These are phyloP conservation scores for Schwanniomyces sp. DNA, from an alignment of 805 yeast genomes.

Conservation along the genomic window DNA sequence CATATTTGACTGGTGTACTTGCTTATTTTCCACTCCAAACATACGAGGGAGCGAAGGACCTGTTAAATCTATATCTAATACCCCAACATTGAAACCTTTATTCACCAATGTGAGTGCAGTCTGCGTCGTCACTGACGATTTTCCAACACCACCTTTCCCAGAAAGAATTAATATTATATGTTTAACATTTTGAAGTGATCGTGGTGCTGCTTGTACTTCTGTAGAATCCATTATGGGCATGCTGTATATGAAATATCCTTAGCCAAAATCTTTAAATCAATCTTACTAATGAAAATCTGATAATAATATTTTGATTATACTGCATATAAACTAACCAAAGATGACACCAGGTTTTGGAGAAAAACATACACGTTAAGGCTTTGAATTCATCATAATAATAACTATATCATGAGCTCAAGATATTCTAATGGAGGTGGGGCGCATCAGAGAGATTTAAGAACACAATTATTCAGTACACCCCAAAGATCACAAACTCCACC, in stretches of 20 bases:
- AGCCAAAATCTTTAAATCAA: not conserved
- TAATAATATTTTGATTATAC: not conserved
- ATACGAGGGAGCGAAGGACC: conserved; percentile 96
- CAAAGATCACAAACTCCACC: conserved; percentile 20
- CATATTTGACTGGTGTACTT: conserved; percentile 74
- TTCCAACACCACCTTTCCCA: conserved; percentile 98
- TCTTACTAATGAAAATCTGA: conserved; percentile 2
- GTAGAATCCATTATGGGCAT: conserved; percentile 2
- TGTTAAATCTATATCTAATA: conserved; percentile 89
- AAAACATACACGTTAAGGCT: not conserved
- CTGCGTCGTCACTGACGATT: conserved; percentile 94
- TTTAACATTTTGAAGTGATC: conserved; percentile 50
- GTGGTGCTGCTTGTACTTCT: conserved; percentile 22
- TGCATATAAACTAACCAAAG: not conserved
- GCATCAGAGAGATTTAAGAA: conserved; percentile 43
- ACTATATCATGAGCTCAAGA: conserved; percentile 22
- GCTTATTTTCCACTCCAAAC: conserved; percentile 83
- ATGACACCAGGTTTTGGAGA: not conserved
- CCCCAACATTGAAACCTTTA: conserved; percentile 83
- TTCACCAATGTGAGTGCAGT: conserved; percentile 77
- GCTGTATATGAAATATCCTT: not conserved
- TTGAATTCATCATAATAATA: not conserved
- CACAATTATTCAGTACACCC: conserved; percentile 37
- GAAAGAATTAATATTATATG: conserved; percentile 83
- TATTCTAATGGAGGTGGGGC: conserved; percentile 30